Evolutionary conservation across 2,329 filamentous ascomycete genomes (phyloP), one percentile per base, ranked within the genome.

Genomic region (Claviceps capensis): DNA sequence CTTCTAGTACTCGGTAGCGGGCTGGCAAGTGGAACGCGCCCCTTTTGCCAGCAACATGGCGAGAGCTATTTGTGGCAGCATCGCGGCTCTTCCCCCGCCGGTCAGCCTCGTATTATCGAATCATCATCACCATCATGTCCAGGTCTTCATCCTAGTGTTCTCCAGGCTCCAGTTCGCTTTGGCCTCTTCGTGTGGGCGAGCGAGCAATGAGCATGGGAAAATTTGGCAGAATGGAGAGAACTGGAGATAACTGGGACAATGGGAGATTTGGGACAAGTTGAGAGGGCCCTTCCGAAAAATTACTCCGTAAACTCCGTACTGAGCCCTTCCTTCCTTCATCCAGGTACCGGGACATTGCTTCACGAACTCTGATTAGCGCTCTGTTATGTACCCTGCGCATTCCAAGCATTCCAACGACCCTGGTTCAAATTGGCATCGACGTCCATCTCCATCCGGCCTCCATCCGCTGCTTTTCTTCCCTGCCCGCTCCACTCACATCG

Each of bases 1-100:
- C 8, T 8, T 30, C 26, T 30, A 30, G 26, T 30, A 8, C 26
- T 30, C 26, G 26, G 26, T 30, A 22, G 40, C 19, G 41, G 8
- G 41, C 19, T 22, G 26, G 41, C 41, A 43, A 22, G 22, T 23
- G 58, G 58, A 57, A 55, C 51, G 52, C 47, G 52, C 49, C 47
- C 48, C 47, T 54, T 55, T 44, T 19, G 47, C 45, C 47, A 30
- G 26, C 26, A 30, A 30, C 8, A 30, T 30, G 26, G 26, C 26
- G 26, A 30, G 26, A 30, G 26, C 8, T 30, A 30, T 19, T 19
- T 19, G 30, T 22, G 45, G 45, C 22, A 16, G 42, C 22, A 14
- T 44, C 22, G 11, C 13, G 42, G 45, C 30, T 14, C 45, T 17
- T 26, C 30, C 45, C 44, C 44, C 30, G 45, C 45, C n/a, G 16